These are phyloP conservation scores for Rhizomucor pusillus DNA, from an alignment of 371 early-diverging fungal species.

Conservation along the genomic window DNA sequence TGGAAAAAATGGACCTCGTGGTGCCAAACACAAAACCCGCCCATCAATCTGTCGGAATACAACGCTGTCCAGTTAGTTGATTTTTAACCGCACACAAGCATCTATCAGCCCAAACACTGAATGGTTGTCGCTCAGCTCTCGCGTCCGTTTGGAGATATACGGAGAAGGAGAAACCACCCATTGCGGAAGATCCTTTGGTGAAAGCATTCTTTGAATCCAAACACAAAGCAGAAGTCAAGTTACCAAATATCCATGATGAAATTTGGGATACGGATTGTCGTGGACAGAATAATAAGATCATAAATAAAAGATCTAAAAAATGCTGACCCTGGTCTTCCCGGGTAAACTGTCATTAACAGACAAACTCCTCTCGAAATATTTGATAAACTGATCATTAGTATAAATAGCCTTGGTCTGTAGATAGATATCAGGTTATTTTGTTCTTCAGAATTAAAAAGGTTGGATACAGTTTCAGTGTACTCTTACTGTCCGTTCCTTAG, in stretches of 20 bases:
- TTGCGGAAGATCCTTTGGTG: neutral
- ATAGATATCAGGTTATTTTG: too few species aligned
- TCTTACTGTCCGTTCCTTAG: too few species aligned
- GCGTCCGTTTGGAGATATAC: neutral
- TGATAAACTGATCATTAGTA: too few species aligned
- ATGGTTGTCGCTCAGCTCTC: neutral
- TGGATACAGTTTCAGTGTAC: too few species aligned
- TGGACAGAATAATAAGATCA: too few species aligned
- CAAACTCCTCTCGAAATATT: too few species aligned
- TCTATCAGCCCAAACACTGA: neutral
- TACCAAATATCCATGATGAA: neutral
- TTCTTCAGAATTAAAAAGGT: too few species aligned
- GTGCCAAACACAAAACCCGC: neutral
- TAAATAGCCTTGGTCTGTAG: too few species aligned
- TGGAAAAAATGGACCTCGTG: conserved; percentile 2
- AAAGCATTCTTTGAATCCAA: neutral
- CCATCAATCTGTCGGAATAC: neutral
- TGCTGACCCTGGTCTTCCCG: too few species aligned
- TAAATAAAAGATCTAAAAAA: too few species aligned
- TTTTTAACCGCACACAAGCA: neutral
- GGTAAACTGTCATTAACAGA: too few species aligned
- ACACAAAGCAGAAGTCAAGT: neutral
- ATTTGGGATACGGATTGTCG: conserved; percentile 1
- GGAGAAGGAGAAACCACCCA: neutral
- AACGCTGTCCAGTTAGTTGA: neutral